These are phyloP conservation scores for Globisporangium polare DNA, from an alignment of 352 stramenopile species.

Conservation along the genomic window DNA sequence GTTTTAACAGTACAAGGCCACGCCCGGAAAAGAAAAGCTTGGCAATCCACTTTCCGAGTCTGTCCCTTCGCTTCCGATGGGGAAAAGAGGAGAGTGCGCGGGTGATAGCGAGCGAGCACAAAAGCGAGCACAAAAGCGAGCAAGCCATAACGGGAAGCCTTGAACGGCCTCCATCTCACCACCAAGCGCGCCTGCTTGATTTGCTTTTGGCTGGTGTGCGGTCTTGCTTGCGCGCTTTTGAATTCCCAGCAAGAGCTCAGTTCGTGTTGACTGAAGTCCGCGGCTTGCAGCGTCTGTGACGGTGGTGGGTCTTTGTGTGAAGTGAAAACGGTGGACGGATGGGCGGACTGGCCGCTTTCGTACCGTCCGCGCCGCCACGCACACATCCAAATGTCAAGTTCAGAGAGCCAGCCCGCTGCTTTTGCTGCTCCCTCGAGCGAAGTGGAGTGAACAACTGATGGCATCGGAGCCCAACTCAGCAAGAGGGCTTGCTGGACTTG, in stretches of 20 bases:
- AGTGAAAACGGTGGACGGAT: slow-evolving; percentile 1
- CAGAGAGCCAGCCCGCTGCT: background rate
- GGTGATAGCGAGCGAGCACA: background rate
- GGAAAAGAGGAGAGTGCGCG: background rate
- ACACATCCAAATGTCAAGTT: background rate
- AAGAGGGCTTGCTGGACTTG: too few species aligned
- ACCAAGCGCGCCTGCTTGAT: background rate
- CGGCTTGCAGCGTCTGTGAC: background rate
- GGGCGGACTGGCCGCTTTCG: background rate
- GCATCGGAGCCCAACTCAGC: too few species aligned
- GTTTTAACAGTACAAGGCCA: background rate
- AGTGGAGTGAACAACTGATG: too few species aligned
- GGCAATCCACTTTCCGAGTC: slow-evolving; percentile 5
- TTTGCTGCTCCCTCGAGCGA: background rate
- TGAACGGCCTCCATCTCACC: background rate
- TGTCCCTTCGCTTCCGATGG: background rate
- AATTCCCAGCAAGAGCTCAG: too few species aligned
- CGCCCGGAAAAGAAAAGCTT: background rate
- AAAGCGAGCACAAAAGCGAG: background rate
- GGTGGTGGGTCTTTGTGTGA: background rate
- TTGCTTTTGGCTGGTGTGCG: background rate
- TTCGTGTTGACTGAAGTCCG: background rate
- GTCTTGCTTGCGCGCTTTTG: background rate
- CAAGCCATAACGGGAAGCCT: background rate
- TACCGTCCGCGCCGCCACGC: background rate